These are phyloP conservation scores for Penicillium hesseltinei DNA, from an alignment of 2,329 filamentous ascomycete genomes.

Conservation along the genomic window DNA sequence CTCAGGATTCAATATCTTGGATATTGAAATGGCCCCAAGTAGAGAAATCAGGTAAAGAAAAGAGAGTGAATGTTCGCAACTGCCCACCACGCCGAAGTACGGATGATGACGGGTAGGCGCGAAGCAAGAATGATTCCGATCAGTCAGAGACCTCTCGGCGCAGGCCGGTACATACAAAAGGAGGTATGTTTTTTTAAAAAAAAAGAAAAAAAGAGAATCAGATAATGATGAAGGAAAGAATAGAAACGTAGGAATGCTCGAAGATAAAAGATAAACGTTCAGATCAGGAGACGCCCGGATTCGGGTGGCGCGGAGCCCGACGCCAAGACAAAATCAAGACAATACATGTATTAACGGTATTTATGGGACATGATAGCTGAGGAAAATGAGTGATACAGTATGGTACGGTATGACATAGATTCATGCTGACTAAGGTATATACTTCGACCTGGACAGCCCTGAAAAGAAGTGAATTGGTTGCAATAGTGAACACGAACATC, in stretches of 20 bases:
- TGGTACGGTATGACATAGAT: background rate
- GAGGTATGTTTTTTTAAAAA: background rate
- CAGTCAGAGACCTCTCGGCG: background rate
- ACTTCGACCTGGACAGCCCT: background rate
- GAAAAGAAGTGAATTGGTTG: slow-evolving; percentile 10
- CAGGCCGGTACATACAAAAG: background rate
- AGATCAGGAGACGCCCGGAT: slow-evolving; percentile 12
- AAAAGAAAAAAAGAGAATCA: background rate
- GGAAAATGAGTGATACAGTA: background rate
- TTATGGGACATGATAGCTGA: background rate
- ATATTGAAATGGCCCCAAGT: background rate
- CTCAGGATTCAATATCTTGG: background rate
- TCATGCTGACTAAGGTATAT: slow-evolving; percentile 1
- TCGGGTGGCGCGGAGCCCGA: slow-evolving; percentile 13
- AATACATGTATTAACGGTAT: background rate
- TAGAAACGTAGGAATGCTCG: background rate
- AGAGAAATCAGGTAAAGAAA: background rate
- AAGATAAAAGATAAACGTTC: slow-evolving; percentile 10
- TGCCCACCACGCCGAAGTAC: slow-evolving; percentile 5
- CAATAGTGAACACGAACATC: background rate
- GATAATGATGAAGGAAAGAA: slow-evolving; percentile 6
- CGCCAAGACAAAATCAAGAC: background rate
- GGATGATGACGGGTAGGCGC: slow-evolving; percentile 11
- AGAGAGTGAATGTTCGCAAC: slow-evolving; percentile 4
- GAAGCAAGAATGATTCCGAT: background rate